phyloP scores from a whole-genome alignment of 352 stramenopile species.

The Globisporangium yorkense region DNA sequence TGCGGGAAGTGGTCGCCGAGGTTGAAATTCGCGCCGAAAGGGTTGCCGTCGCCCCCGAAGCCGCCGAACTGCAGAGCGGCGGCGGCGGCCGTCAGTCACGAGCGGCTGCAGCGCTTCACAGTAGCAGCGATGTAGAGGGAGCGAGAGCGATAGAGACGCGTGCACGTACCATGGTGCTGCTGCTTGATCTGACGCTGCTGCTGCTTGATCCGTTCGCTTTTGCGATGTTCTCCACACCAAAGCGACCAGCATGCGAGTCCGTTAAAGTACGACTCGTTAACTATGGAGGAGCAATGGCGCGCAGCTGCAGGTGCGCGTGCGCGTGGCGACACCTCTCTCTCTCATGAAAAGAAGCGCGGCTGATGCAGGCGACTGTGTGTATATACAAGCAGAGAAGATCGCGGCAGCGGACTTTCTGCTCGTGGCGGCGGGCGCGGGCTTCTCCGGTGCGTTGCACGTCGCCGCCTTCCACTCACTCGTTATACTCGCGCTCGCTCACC shows the following conservation, averaged over 20 bases:
- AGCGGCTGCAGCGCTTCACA: neutral
- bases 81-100: neutral
- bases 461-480: neutral
- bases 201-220: slow-evolving; percentile 4
- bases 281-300: slow-evolving; percentile 12
- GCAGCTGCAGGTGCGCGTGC: slow-evolving; percentile 24
- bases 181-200: neutral
- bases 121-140: neutral
- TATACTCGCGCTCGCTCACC: neutral
- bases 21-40: slow-evolving; percentile 79
- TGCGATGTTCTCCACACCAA: neutral
- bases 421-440: slow-evolving; percentile 84
- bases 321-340: neutral
- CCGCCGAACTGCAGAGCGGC: slow-evolving; percentile 48
- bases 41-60: slow-evolving; percentile 70
- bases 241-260: neutral
- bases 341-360: too few species aligned
- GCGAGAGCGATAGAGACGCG: neutral
- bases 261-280: neutral
- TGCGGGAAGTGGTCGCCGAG: slow-evolving; percentile 61
- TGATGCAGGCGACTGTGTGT: neutral
- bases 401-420: slow-evolving; percentile 78
- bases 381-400: slow-evolving; percentile 49
- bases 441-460: slow-evolving; percentile 46
- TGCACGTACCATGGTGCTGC: neutral